phyloP scores from a whole-genome alignment of 1,284 basidiomycete genomes.

The Phellopilus nigrolimitatus region DNA sequence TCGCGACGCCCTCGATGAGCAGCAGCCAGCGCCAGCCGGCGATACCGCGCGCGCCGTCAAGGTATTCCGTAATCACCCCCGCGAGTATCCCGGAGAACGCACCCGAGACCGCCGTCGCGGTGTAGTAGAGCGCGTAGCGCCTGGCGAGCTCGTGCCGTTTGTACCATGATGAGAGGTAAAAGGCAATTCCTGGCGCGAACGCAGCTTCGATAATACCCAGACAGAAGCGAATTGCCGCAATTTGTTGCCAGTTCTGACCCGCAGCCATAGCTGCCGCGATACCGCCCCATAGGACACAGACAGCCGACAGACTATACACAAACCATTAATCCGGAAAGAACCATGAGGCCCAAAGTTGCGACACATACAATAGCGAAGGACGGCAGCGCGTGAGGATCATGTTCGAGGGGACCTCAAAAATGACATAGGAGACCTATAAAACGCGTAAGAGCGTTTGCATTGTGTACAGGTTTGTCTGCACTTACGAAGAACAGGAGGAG shows the following conservation, averaged over 20 bases:
- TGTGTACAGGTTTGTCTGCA: no score
- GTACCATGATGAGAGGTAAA: conserved; percentile 53
- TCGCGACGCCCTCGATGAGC: conserved; percentile 51
- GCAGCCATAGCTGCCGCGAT: conserved; percentile 25
- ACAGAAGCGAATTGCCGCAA: conserved; percentile 22
- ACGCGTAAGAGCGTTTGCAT: no score
- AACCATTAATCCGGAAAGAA: not conserved
- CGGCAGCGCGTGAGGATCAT: conserved; percentile 16
- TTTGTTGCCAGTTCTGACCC: conserved; percentile 22
- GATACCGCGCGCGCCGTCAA: conserved; percentile 50
- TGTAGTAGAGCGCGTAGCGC: conserved; percentile 31
- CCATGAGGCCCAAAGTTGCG: no score
- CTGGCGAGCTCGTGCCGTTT: conserved; percentile 24
- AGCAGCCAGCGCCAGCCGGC: conserved; percentile 59
- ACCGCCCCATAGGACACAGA: conserved; percentile 24
- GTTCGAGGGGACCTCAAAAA: conserved; percentile 10
- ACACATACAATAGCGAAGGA: not conserved
- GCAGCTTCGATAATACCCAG: conserved; percentile 54
- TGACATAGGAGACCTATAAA: conserved; percentile 11
- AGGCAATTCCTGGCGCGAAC: conserved; percentile 58
- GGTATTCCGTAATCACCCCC: conserved; percentile 45
- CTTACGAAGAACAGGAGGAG: conserved; percentile 21
- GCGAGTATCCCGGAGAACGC: conserved; percentile 54
- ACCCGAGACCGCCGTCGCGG: conserved; percentile 43
- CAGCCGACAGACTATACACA: conserved; percentile 19